phyloP scores from a whole-genome alignment of 2,329 filamentous ascomycete genomes.

The Diplocarpon mali region DNA sequence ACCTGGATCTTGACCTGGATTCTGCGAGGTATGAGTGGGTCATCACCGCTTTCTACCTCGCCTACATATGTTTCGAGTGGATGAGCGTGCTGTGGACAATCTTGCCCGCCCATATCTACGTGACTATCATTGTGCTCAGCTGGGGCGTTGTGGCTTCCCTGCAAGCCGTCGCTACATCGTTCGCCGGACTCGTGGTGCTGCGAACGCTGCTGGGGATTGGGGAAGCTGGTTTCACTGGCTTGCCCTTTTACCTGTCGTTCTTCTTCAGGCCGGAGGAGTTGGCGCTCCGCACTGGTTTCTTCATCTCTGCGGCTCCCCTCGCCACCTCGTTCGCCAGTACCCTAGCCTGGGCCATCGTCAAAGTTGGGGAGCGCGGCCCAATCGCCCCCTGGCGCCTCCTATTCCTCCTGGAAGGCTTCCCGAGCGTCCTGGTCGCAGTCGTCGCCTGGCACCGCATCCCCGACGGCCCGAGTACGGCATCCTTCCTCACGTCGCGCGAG shows the following conservation, averaged over 20 bases:
- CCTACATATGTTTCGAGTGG: constrained; percentile 55
- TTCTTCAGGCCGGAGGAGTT: constrained; percentile 60
- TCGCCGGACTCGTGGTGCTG: constrained; percentile 43
- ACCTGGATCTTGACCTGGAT: constrained; percentile 43
- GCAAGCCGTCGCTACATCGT: constrained; percentile 56
- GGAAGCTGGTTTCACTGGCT: constrained; percentile 54
- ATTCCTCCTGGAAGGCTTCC: constrained; percentile 77
- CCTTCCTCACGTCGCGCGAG: constrained; percentile 51
- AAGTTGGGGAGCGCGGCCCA: constrained; percentile 50
- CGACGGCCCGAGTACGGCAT: constrained; percentile 58
- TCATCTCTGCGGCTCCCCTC: constrained; percentile 74
- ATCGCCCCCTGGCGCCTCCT: constrained; percentile 79
- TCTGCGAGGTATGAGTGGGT: constrained; percentile 48
- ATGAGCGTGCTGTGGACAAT: constrained; percentile 51
- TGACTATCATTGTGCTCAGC: constrained; percentile 52
- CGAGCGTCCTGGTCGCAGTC: constrained; percentile 63
- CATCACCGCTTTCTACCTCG: constrained; percentile 48
- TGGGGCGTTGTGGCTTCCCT: constrained; percentile 75
- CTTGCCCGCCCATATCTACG: constrained; percentile 49
- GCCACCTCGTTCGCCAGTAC: constrained; percentile 74
- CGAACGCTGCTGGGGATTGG: constrained; percentile 48
- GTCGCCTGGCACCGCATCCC: constrained; percentile 67
- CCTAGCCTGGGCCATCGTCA: constrained; percentile 69
- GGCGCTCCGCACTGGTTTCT: constrained; percentile 74
- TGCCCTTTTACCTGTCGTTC: constrained; percentile 54